Evolutionary conservation across 257 asterid species (phyloP).

Genomic region (Avicennia marina): DNA sequence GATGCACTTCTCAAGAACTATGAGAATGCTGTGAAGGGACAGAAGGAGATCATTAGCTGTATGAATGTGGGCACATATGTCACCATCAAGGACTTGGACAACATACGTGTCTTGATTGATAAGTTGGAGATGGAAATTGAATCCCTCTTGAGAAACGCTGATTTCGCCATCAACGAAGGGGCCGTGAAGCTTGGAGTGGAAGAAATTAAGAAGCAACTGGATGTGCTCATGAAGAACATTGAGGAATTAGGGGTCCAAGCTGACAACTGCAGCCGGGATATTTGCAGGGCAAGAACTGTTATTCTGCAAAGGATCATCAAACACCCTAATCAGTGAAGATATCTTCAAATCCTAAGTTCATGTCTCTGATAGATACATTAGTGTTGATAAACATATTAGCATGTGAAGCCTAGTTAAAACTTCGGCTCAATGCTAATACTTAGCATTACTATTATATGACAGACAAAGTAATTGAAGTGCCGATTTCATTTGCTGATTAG

Average conservation of each 20-base stretch:
- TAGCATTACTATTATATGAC: too few relatives aligned
- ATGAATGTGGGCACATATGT: constrained; percentile 46
- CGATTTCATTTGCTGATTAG: too few relatives aligned
- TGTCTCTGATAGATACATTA: too few relatives aligned
- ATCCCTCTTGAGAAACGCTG: constrained; percentile 23
- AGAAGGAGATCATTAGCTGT: constrained; percentile 38
- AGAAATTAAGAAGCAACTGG: constrained; percentile 42
- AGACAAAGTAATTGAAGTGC: too few relatives aligned
- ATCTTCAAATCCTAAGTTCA: too few relatives aligned
- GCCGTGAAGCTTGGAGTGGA: constrained; percentile 30
- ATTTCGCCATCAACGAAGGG: constrained; percentile 26
- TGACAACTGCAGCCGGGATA: constrained; percentile 48
- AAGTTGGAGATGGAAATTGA: constrained; percentile 40
- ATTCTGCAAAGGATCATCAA: constrained; percentile 60
- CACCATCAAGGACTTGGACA: constrained; percentile 50
- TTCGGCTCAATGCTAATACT: too few relatives aligned
- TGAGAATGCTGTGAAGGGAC: constrained; percentile 42
- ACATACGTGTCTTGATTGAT: constrained; percentile 32
- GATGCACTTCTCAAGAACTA: constrained; percentile 42
- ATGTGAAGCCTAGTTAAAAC: too few relatives aligned
- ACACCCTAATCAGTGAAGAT: constrained; percentile 27
- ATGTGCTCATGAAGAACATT: constrained; percentile 33
- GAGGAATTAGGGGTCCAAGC: constrained; percentile 51
- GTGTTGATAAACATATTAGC: too few relatives aligned
- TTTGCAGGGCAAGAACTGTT: constrained; percentile 50